Conservation (phyloP, 1,284 basidiomycete species). For the Kwoniella shivajii region DNA sequence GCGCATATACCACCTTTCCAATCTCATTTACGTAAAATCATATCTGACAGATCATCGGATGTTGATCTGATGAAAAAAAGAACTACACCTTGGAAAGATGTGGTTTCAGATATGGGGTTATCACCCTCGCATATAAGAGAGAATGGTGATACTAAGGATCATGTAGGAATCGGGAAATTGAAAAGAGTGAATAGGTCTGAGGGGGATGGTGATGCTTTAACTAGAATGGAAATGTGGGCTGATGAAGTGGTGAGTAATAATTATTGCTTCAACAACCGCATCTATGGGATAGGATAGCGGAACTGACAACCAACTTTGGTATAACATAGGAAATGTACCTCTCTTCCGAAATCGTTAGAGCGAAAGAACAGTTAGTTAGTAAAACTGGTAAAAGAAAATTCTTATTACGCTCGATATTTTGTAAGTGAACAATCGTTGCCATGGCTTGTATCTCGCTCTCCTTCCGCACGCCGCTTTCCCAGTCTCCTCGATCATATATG, state of each 20-base stretch:
- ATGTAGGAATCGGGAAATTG: background rate
- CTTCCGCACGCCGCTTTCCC: no score
- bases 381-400: slow-evolving; percentile 8
- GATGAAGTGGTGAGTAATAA: slow-evolving; percentile 40
- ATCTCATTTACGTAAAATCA: slow-evolving; percentile 23
- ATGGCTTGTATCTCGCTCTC: no score
- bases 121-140: background rate
- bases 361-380: slow-evolving; percentile 22
- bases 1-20: slow-evolving; percentile 21
- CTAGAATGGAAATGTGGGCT: slow-evolving; percentile 41
- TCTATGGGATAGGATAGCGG: background rate
- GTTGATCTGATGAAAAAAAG: slow-evolving; percentile 41
- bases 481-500: no score
- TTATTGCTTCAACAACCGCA: background rate
- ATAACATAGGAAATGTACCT: slow-evolving; percentile 31
- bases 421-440: slow-evolving; percentile 7
- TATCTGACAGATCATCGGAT: slow-evolving; percentile 26
- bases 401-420: background rate
- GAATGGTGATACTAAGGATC: slow-evolving; percentile 11
- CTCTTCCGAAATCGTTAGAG: slow-evolving; percentile 27
- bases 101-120: slow-evolving; percentile 19
- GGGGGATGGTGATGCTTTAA: slow-evolving; percentile 30
- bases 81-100: slow-evolving; percentile 41
- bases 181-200: slow-evolving; percentile 31
- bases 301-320: background rate